Percentiles rank a stretch among this genome's conserved stretches.
Evolutionary conservation across 2,329 filamentous ascomycete species (phyloP).

Genomic region (Clarireedia paspali): DNA sequence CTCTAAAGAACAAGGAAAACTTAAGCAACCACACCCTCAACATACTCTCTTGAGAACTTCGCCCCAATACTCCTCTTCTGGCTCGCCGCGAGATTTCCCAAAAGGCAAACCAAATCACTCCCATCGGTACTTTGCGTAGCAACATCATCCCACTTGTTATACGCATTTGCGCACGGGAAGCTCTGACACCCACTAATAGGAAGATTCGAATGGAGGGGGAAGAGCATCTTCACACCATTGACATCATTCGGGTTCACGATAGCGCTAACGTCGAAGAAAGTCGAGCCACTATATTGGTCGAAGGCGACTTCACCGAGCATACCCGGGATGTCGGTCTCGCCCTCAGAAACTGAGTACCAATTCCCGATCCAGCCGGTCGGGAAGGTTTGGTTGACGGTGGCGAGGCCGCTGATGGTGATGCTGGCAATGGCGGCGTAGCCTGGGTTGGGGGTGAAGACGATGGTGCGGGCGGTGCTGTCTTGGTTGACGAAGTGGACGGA

Average conservation of each 20-base stretch:
- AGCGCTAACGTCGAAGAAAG: constrained; percentile 52
- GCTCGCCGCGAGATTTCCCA: constrained; percentile 21
- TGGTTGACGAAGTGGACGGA: constrained; percentile 51
- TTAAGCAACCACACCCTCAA: neutral
- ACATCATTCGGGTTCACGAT: constrained; percentile 45
- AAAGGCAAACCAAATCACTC: constrained; percentile 39
- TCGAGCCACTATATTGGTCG: constrained; percentile 39
- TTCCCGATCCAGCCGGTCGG: constrained; percentile 36
- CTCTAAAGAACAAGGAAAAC: neutral
- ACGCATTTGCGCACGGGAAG: constrained; percentile 47
- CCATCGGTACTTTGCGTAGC: constrained; percentile 46
- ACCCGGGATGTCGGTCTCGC: constrained; percentile 35
- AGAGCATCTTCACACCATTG: constrained; percentile 48
- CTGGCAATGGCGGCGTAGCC: constrained; percentile 14
- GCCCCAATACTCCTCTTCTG: neutral
- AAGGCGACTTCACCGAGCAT: constrained; percentile 48
- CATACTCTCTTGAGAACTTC: neutral
- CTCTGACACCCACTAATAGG: constrained; percentile 42
- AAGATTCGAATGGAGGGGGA: constrained; percentile 32
- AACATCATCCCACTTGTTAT: constrained; percentile 46
- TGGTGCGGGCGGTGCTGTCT: constrained; percentile 36
- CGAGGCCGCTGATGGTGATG: constrained; percentile 19
- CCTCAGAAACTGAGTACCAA: constrained; percentile 39
- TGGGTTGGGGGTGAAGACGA: constrained; percentile 25
- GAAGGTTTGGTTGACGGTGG: constrained; percentile 32